These are phyloP conservation scores for Boletus insuetus DNA, from an alignment of 768 basidiomycete species.

Conservation along the genomic window DNA sequence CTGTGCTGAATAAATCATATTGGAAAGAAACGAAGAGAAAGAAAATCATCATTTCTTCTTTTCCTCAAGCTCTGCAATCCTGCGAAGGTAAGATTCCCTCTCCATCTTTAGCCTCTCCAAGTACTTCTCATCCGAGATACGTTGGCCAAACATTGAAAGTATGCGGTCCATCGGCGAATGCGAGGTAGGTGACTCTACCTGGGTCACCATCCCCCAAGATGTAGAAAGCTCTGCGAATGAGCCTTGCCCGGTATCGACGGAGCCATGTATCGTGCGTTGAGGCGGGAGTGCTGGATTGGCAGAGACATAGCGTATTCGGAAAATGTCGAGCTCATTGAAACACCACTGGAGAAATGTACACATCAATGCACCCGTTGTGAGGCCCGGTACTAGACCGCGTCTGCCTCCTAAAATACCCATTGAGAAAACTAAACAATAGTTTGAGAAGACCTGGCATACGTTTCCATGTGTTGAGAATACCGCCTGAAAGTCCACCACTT, in stretches of 20 bases:
- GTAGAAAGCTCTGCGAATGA: not conserved
- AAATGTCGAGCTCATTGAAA: conserved; percentile 65
- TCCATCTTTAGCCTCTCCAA: conserved; percentile 54
- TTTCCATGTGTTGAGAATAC: conserved; percentile 53
- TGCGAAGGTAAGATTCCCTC: conserved; percentile 50
- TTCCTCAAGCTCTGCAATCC: conserved; percentile 52
- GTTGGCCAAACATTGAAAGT: conserved; percentile 31
- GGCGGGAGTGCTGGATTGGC: conserved; percentile 13
- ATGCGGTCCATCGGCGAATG: conserved; percentile 38
- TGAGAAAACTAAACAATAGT: conserved; percentile 1
- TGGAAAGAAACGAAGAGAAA: not conserved
- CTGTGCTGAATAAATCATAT: not conserved
- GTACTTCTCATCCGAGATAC: conserved; percentile 73
- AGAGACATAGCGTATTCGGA: conserved; percentile 57
- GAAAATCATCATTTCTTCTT: conserved; percentile 34
- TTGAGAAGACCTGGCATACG: conserved; percentile 38
- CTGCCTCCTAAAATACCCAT: conserved; percentile 50
- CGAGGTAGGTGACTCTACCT: not conserved
- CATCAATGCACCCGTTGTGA: conserved; percentile 53
- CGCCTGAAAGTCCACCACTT: conserved; percentile 70
- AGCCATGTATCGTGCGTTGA: not conserved
- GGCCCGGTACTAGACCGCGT: conserved; percentile 54
- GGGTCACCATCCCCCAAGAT: conserved; percentile 15
- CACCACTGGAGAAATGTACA: conserved; percentile 64
- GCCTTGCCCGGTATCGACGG: not conserved